These are phyloP conservation scores for Trichoderma asperellum DNA, from an alignment of 2,329 filamentous ascomycete genomes.

Conservation along the genomic window DNA sequence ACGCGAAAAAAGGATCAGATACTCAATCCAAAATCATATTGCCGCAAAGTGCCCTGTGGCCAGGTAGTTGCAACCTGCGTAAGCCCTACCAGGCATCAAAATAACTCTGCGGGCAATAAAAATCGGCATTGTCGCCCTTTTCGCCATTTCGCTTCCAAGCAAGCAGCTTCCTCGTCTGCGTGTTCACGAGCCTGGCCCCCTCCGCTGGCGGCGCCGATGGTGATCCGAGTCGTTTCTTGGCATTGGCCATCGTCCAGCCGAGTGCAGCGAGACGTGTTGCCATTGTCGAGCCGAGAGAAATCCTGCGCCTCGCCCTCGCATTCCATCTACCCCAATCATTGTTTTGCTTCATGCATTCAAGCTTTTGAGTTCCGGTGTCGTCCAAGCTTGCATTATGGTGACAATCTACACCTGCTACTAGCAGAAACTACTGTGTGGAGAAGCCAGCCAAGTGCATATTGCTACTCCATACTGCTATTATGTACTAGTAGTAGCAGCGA, in stretches of 20 bases:
- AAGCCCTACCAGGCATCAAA: neutral
- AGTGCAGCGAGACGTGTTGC: constrained; percentile 4
- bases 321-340: constrained; percentile 7
- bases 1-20: neutral
- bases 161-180: constrained; percentile 11
- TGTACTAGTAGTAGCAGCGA: neutral
- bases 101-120: neutral
- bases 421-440: neutral
- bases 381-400: neutral
- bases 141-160: constrained; percentile 18
- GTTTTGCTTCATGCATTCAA: neutral
- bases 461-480: neutral
- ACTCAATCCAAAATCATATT: neutral
- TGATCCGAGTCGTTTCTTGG: constrained; percentile 13
- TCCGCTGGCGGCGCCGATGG: neutral
- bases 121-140: constrained; percentile 9
- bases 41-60: neutral
- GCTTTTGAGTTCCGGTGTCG: constrained; percentile 17
- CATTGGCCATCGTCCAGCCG: constrained; percentile 12
- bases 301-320: constrained; percentile 7
- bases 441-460: neutral
- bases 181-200: constrained; percentile 2
- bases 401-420: neutral
- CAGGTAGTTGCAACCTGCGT: neutral
- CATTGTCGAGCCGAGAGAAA: neutral